phyloP scores from a whole-genome alignment of 495 filamentous ascomycete species.

The Viridothelium virens region DNA sequence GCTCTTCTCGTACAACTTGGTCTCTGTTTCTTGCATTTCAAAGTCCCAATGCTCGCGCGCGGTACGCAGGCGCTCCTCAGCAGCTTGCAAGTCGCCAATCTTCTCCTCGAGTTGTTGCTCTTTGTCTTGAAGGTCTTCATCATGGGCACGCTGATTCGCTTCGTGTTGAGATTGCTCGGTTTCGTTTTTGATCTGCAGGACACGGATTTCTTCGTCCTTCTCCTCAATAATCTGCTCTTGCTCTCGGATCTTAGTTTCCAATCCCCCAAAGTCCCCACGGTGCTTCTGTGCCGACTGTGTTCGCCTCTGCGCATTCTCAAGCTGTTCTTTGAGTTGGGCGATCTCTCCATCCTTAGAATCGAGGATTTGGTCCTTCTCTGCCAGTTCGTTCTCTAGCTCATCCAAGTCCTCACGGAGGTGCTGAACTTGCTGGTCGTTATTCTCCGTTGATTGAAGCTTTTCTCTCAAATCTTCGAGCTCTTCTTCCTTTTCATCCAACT shows the following conservation, averaged over 20 bases:
- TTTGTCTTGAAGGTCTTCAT: slow-evolving; percentile 20
- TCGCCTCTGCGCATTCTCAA: slow-evolving; percentile 21
- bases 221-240: slow-evolving; percentile 25
- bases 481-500: slow-evolving; percentile 50
- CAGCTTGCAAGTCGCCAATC: slow-evolving; percentile 22
- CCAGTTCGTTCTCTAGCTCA: slow-evolving; percentile 25
- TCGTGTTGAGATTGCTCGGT: slow-evolving; percentile 14
- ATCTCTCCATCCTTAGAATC: slow-evolving; percentile 23
- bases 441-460: slow-evolving; percentile 43
- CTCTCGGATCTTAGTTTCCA: slow-evolving; percentile 25
- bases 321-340: slow-evolving; percentile 23
- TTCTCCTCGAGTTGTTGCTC: slow-evolving; percentile 23
- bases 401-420: slow-evolving; percentile 23
- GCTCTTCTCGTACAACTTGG: slow-evolving; percentile 24
- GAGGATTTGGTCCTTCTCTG: slow-evolving; percentile 23
- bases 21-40: slow-evolving; percentile 23
- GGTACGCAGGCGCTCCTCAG: slow-evolving; percentile 25
- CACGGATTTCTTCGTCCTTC: slow-evolving; percentile 26
- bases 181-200: slow-evolving; percentile 19
- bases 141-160: slow-evolving; percentile 19
- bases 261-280: slow-evolving; percentile 21
- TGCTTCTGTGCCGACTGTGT: slow-evolving; percentile 27
- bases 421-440: slow-evolving; percentile 14
- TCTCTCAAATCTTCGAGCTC: slow-evolving; percentile 45
- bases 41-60: slow-evolving; percentile 26